These are phyloP conservation scores for Malassezia arunalokei DNA, from an alignment of 1,284 basidiomycete species.

Conservation along the genomic window DNA sequence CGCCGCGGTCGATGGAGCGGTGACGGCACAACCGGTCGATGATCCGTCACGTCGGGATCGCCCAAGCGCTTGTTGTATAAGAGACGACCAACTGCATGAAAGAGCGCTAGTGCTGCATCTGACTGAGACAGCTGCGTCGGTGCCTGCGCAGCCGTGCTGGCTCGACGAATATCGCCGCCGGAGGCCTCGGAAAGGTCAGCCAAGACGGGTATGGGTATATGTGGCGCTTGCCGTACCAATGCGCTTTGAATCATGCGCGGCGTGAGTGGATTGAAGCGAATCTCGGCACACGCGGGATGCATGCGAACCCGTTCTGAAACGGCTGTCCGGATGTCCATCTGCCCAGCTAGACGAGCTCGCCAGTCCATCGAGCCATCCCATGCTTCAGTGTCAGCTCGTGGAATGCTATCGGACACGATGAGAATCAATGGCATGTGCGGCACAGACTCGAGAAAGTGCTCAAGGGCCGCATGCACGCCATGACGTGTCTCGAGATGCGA, in stretches of 20 bases:
- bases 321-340: slow-evolving; percentile 58
- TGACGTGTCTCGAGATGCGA: slow-evolving; percentile 54
- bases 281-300: slow-evolving; percentile 60
- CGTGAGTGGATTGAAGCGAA: slow-evolving; percentile 49
- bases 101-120: slow-evolving; percentile 74
- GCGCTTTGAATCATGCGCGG: slow-evolving; percentile 10
- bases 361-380: slow-evolving; percentile 50
- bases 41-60: neutral
- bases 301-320: slow-evolving; percentile 56
- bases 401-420: slow-evolving; percentile 63
- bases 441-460: slow-evolving; percentile 17
- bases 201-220: neutral
- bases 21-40: neutral
- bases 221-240: neutral
- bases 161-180: slow-evolving; percentile 81
- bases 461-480: slow-evolving; percentile 63
- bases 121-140: neutral
- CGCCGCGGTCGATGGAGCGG: neutral
- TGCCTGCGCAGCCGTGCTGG: slow-evolving; percentile 55
- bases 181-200: slow-evolving; percentile 58
- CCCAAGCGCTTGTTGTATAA: slow-evolving; percentile 85
- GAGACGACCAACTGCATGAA: slow-evolving; percentile 84
- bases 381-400: slow-evolving; percentile 49
- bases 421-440: slow-evolving; percentile 58
- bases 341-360: slow-evolving; percentile 40